Evolutionary conservation across 345 rosid species (phyloP).

Genomic region (Pelargonium nanum): DNA sequence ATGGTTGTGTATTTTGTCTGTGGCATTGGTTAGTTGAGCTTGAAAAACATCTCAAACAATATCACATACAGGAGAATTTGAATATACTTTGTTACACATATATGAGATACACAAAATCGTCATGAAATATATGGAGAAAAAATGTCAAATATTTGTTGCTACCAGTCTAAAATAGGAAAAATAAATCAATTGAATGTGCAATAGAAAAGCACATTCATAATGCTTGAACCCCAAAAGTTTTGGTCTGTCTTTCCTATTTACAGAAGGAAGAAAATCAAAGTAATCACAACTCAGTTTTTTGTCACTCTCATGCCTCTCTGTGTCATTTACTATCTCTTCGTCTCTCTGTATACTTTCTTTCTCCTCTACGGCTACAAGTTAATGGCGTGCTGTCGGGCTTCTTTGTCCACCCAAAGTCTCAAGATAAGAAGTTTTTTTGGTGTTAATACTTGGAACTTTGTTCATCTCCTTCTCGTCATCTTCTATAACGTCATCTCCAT

Average conservation of each 20-base stretch:
- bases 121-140: too few species aligned
- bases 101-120: too few species aligned
- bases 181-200: background rate
- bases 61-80: too few species aligned
- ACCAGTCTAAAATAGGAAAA: background rate
- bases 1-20: background rate
- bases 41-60: background rate
- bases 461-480: constrained; percentile 28
- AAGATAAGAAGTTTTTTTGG: constrained; percentile 60
- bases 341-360: constrained; percentile 1
- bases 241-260: background rate
- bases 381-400: constrained; percentile 71
- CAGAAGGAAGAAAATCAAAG: constrained; percentile 1
- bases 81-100: too few species aligned
- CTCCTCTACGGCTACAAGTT: constrained; percentile 6
- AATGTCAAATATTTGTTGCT: too few species aligned
- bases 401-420: constrained; percentile 50
- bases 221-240: background rate
- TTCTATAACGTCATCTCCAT: constrained; percentile 23
- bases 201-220: background rate
- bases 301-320: background rate
- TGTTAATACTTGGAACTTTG: constrained; percentile 34
- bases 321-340: background rate
- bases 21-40: background rate
- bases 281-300: background rate